Base-by-base conservation (phyloP, 148 eudicot species). In the Vaccinium vitisidaea region DNA sequence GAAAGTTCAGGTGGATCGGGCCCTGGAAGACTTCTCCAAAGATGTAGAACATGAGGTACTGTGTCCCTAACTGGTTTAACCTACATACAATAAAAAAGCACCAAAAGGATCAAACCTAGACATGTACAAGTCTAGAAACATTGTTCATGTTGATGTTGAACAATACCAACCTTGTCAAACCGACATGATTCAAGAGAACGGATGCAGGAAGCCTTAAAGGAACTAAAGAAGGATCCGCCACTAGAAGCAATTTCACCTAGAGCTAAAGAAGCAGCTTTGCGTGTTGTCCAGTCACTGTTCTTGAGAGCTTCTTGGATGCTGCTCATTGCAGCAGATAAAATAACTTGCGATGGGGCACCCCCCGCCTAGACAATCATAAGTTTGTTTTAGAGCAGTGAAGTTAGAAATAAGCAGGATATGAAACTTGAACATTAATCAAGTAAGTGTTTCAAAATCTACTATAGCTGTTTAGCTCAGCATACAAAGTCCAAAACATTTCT, bases 11-110 rank as follows among this genome's bases (percentile, higher is more conserved):
- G 88, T 46, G 81, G 84, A 88, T 90, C 89, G 77, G 91, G 86
- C 46, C 90, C 91, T 77, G 87, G 92, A 83, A 94, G 85, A 80
- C 87, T 91, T 93, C 65, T 94, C 98, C 98, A 95, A 80, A 91
- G 88, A 78, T 88, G 89, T 59, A 95, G 89, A 82, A 95, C 94
- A 53, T 94, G 95, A 63, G 87, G 75, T 79, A 94, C 91, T 76
- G 94, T 85, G 73, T 95, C 98, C 87, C 98, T 89, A 65, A 94
- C 98, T 77, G 98, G 98, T 90, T 95, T 95, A 59, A 95, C 94
- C 98, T 95, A 89, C 59, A 88, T 77, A 39, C 56, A 76, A 46
- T 25, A 81, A 43, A 82, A 78, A 81, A 76, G 53, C 55, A 84
- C 30, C 77, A 58, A 23, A 86, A 67, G 39, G 71, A 30, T 84